These are phyloP conservation scores for Colletotrichum sp. DNA, from an alignment of 2,329 filamentous ascomycete species.

Conservation along the genomic window DNA sequence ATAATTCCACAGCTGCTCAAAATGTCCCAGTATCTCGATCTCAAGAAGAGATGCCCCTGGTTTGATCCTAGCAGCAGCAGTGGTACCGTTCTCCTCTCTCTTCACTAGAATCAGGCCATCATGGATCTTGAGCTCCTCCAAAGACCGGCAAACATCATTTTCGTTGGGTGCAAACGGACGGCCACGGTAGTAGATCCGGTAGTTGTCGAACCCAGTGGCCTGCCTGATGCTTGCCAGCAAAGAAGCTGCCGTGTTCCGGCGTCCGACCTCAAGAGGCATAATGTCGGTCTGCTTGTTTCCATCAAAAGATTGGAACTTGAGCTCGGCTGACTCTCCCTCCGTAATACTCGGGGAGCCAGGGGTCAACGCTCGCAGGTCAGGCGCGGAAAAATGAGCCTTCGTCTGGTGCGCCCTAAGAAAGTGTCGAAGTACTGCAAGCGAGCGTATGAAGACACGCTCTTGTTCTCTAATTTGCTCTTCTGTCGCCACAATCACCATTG, in stretches of 20 bases:
- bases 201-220: constrained; percentile 77
- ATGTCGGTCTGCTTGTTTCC: constrained; percentile 65
- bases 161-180: constrained; percentile 67
- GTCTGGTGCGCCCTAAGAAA: constrained; percentile 71
- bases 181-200: constrained; percentile 75
- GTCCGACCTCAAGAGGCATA: constrained; percentile 68
- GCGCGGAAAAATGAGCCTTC: constrained; percentile 63
- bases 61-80: constrained; percentile 48
- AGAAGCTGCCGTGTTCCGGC: constrained; percentile 72
- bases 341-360: constrained; percentile 55
- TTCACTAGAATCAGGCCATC: constrained; percentile 72
- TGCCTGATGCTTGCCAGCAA: constrained; percentile 71
- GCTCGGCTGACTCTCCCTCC: constrained; percentile 67
- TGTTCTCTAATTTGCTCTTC: constrained; percentile 57
- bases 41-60: constrained; percentile 70
- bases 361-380: constrained; percentile 61
- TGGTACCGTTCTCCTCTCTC: constrained; percentile 54
- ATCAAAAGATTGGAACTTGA: constrained; percentile 79
- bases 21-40: constrained; percentile 79
- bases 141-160: constrained; percentile 62
- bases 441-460: constrained; percentile 70
- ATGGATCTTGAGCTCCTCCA: constrained; percentile 71
- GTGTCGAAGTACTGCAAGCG: constrained; percentile 70
- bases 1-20: constrained; percentile 83
- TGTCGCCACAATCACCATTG: constrained; percentile 55